Conservation (phyloP, 371 early-diverging fungal genomes). For the Sporodiniella umbellata region DNA sequence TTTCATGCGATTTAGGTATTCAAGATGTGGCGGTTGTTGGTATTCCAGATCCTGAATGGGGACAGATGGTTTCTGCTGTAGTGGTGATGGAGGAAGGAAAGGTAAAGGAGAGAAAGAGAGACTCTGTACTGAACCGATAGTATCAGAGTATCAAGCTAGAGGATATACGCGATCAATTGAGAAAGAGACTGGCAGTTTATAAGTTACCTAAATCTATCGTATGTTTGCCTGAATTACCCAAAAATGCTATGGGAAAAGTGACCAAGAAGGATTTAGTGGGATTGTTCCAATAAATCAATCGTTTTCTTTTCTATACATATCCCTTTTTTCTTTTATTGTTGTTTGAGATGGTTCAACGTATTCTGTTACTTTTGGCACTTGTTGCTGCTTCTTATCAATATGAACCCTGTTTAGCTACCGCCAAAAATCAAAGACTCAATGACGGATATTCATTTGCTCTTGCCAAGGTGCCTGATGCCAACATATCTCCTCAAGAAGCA, state of each 20-base stretch:
- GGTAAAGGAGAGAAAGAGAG: conserved; percentile 7
- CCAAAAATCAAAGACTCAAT: conserved; percentile 6
- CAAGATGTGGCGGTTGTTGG: conserved; percentile 78
- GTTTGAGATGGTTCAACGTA: too few species aligned
- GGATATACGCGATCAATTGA: conserved; percentile 49
- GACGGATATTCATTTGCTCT: conserved; percentile 14
- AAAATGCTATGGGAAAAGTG: conserved; percentile 89
- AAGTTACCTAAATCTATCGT: conserved; percentile 64
- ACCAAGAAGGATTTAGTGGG: conserved; percentile 70
- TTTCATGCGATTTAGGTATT: conserved; percentile 55
- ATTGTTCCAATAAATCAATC: conserved; percentile 39
- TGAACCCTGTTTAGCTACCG: conserved; percentile 9
- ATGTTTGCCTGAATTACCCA: conserved; percentile 60
- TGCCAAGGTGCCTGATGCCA: conserved; percentile 5
- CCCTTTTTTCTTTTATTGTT: background rate
- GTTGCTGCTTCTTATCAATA: conserved; percentile 5
- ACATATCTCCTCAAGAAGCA: conserved; percentile 8
- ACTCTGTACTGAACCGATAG: background rate
- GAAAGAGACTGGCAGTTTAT: conserved; percentile 65
- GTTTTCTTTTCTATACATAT: too few species aligned
- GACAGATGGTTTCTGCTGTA: conserved; percentile 71
- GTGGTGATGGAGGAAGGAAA: conserved; percentile 42
- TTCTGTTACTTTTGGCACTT: too few species aligned
- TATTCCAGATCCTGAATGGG: conserved; percentile 72
- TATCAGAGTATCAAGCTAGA: conserved; percentile 37